These are phyloP conservation scores for Rhododendron mucronatum DNA, from an alignment of 148 eudicot species.

Conservation along the genomic window DNA sequence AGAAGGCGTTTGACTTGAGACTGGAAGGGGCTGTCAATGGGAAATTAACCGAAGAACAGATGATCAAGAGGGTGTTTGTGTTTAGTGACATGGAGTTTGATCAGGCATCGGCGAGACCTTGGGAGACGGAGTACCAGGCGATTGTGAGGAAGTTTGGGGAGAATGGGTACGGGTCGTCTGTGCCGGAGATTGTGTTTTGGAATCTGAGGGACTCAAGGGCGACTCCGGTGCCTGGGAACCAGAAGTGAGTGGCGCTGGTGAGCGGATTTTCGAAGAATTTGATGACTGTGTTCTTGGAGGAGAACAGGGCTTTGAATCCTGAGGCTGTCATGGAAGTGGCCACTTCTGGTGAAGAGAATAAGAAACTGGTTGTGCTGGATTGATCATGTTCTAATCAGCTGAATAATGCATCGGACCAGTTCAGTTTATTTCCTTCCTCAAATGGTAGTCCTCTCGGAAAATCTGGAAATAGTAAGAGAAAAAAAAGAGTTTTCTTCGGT, in stretches of 20 bases:
- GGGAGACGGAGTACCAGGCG: conserved; percentile 34
- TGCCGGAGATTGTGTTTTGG: conserved; percentile 34
- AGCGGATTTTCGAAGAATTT: conserved; percentile 36
- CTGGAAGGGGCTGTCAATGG: conserved; percentile 24
- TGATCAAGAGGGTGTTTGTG: conserved; percentile 46
- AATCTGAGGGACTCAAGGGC: conserved; percentile 20
- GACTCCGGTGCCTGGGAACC: conserved; percentile 18
- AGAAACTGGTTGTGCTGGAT: background rate
- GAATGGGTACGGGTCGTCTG: background rate
- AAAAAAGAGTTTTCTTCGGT: background rate
- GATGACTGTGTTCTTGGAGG: conserved; percentile 25
- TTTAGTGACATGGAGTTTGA: conserved; percentile 52
- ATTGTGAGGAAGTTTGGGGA: conserved; percentile 26
- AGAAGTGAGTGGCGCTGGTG: conserved; percentile 28
- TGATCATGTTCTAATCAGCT: background rate
- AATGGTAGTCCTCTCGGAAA: background rate
- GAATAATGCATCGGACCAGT: background rate
- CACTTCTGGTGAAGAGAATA: conserved; percentile 19
- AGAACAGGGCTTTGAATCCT: conserved; percentile 13
- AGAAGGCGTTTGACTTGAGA: conserved; percentile 35
- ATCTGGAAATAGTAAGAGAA: background rate
- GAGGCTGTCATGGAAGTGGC: conserved; percentile 22
- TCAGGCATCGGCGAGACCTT: conserved; percentile 21
- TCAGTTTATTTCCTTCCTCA: background rate
- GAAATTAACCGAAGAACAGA: conserved; percentile 25